Evolutionary conservation across 768 basidiomycete species (phyloP).

Genomic region (Tulasnella sp.): DNA sequence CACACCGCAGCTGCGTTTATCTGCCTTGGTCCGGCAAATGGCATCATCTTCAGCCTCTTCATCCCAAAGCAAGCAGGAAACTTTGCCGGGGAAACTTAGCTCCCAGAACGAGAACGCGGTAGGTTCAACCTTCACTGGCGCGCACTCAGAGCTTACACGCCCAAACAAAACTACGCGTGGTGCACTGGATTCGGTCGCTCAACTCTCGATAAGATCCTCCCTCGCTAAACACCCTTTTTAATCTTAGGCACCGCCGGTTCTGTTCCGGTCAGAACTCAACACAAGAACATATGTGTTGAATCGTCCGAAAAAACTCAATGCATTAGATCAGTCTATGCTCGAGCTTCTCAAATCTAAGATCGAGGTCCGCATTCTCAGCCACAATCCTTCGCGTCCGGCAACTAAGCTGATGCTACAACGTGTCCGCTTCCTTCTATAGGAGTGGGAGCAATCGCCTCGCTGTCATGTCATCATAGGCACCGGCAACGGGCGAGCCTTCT

Average conservation of each 20-base stretch:
- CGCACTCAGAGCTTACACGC: conserved; percentile 15
- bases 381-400: not conserved
- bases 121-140: conserved; percentile 32
- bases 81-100: conserved; percentile 25
- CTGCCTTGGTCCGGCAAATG: conserved; percentile 27
- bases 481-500: conserved; percentile 78
- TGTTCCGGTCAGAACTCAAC: conserved; percentile 68
- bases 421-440: conserved; percentile 48
- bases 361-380: conserved; percentile 54
- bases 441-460: conserved; percentile 73
- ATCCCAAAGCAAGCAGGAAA: conserved; percentile 18
- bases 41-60: conserved; percentile 18
- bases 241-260: conserved; percentile 50
- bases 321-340: conserved; percentile 80
- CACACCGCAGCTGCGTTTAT: conserved; percentile 31
- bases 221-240: conserved; percentile 11
- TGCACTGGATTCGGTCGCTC: not conserved
- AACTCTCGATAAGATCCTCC: conserved; percentile 16
- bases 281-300: conserved; percentile 78
- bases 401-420: conserved; percentile 18
- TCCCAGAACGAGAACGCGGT: conserved; percentile 30
- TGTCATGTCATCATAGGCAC: conserved; percentile 73
- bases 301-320: conserved; percentile 77
- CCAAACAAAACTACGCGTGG: conserved; percentile 14
- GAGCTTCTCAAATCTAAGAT: conserved; percentile 69